phyloP scores from a whole-genome alignment of 306 rosid genomes.

The Acacia melanoxylon region DNA sequence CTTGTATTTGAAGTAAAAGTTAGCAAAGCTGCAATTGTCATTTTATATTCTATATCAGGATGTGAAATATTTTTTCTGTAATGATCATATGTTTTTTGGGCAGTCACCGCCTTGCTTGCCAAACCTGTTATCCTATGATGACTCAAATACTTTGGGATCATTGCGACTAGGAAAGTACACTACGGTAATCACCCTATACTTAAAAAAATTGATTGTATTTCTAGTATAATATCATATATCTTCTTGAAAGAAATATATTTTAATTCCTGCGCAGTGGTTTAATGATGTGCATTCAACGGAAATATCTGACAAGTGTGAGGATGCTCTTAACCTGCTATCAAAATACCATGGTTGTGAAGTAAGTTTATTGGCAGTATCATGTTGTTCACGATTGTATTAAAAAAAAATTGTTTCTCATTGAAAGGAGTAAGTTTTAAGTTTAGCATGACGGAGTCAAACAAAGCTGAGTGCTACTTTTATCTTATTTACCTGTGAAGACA shows the following conservation, averaged over 20 bases:
- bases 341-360: conserved; percentile 79
- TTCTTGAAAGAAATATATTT: conserved; percentile 28
- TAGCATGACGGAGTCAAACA: conserved; percentile 25
- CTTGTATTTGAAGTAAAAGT: neutral
- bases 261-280: conserved; percentile 73
- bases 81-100: conserved; percentile 34
- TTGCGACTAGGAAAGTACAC: conserved; percentile 80
- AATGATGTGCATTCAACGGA: conserved; percentile 79
- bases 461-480: conserved; percentile 32
- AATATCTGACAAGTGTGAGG: conserved; percentile 79
- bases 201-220: neutral
- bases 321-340: conserved; percentile 62
- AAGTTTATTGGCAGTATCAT: conserved; percentile 40
- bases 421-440: neutral
- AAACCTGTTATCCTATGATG: conserved; percentile 51
- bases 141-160: conserved; percentile 61
- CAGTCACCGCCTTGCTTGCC: conserved; percentile 88
- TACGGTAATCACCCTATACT: conserved; percentile 47
- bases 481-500: conserved; percentile 41
- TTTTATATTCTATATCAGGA: conserved; percentile 9
- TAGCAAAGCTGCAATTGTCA: conserved; percentile 7
- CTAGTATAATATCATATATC: conserved; percentile 10
- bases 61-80: neutral
- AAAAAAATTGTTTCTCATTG: neutral
- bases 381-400: conserved; percentile 12